Conservation (phyloP, 768 basidiomycete genomes). For the Psilocybe cyanescens region DNA sequence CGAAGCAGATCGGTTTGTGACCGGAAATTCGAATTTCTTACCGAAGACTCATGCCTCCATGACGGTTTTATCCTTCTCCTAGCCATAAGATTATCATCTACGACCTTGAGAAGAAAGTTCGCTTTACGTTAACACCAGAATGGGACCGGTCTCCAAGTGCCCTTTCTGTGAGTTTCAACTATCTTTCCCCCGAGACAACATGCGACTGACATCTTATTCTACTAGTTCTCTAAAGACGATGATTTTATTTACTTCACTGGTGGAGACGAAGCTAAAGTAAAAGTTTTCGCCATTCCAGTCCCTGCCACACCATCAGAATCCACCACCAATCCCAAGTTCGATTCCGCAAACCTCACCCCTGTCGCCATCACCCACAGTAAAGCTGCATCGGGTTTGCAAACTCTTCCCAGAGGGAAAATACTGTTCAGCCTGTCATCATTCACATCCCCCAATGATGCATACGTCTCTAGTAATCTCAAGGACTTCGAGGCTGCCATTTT, state of each 20-base stretch:
- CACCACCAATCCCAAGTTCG: conserved; percentile 53
- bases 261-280: conserved; percentile 78
- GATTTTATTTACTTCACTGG: conserved; percentile 72
- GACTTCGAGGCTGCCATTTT: conserved; percentile 45
- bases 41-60: background rate
- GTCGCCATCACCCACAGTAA: conserved; percentile 60
- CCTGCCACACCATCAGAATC: conserved; percentile 63
- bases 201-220: conserved; percentile 5
- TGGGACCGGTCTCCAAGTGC: conserved; percentile 85
- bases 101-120: conserved; percentile 67
- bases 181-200: background rate
- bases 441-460: conserved; percentile 81
- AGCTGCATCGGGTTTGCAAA: conserved; percentile 63
- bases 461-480: conserved; percentile 46
- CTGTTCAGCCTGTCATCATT: conserved; percentile 77
- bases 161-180: conserved; percentile 51
- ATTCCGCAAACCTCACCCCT: conserved; percentile 54
- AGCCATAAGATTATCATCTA: conserved; percentile 82
- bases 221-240: conserved; percentile 77
- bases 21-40: background rate
- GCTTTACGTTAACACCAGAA: conserved; percentile 73
- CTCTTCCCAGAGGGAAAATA: conserved; percentile 62
- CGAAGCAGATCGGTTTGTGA: conserved; percentile 75
- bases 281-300: conserved; percentile 71
- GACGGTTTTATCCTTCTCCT: background rate